Conservation (phyloP, 1,139 yeast species). For the Magnusiomyces ingens region DNA sequence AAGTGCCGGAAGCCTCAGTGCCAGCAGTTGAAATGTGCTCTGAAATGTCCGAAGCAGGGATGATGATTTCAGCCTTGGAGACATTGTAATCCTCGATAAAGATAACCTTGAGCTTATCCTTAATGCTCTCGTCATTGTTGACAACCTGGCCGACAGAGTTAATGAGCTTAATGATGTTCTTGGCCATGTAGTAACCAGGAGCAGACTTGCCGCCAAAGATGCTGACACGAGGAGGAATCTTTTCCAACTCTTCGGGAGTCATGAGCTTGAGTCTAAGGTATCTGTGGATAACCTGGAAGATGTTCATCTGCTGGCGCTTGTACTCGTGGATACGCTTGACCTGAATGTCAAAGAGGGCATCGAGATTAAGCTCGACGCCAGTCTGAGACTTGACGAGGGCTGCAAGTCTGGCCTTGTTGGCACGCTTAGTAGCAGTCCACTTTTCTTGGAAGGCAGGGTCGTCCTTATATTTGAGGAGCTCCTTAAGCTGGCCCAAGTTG, state of each 20-base stretch:
- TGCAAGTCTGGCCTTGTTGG: constrained; percentile 68
- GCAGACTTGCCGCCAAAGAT: constrained; percentile 95
- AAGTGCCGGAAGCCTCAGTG: constrained; percentile 94
- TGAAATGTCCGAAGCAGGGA: constrained; percentile 85
- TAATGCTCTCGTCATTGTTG: constrained; percentile 69
- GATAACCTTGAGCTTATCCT: constrained; percentile 72
- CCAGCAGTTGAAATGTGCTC: constrained; percentile 98
- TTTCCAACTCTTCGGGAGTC: constrained; percentile 56
- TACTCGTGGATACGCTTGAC: constrained; percentile 94
- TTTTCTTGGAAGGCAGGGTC: constrained; percentile 58
- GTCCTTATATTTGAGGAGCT: constrained; percentile 58
- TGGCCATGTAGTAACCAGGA: constrained; percentile 95
- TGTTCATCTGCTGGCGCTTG: constrained; percentile 90
- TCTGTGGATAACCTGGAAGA: constrained; percentile 81
- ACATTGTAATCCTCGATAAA: constrained; percentile 91
- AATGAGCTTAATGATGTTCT: constrained; percentile 77
- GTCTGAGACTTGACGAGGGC: constrained; percentile 59
- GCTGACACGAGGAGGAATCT: constrained; percentile 68
- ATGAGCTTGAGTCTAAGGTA: constrained; percentile 69
- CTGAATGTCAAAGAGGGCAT: constrained; percentile 81
- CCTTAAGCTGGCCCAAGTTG: constrained; percentile 61
- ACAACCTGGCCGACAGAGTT: constrained; percentile 76
- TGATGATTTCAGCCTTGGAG: constrained; percentile 84
- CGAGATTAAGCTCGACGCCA: constrained; percentile 57
- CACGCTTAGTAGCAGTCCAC: constrained; percentile 68